Evolutionary conservation across 495 filamentous ascomycete species (phyloP).

Genomic region (Penicillium daleae): DNA sequence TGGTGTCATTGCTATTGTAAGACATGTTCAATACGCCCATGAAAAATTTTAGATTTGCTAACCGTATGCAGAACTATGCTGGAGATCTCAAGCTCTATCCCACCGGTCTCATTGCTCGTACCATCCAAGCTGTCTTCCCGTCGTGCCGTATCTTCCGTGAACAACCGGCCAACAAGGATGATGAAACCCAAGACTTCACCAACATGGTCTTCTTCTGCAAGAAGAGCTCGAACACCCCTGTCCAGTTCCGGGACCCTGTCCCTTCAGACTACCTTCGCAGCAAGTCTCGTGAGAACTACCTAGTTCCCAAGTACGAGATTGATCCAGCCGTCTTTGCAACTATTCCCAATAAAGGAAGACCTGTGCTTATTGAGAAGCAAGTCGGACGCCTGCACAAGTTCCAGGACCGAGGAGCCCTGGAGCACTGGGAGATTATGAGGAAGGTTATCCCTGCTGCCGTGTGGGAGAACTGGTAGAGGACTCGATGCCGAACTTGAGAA

Average conservation of each 20-base stretch:
- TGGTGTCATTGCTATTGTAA: conserved; percentile 88
- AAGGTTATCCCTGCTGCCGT: conserved; percentile 74
- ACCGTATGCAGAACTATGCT: conserved; percentile 80
- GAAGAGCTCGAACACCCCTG: conserved; percentile 41
- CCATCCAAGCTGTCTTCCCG: conserved; percentile 73
- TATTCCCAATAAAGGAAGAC: conserved; percentile 37
- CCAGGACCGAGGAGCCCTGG: conserved; percentile 73
- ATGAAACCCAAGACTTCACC: conserved; percentile 69
- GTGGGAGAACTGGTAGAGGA: conserved; percentile 84
- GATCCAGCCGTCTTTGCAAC: conserved; percentile 52
- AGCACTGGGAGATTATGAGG: conserved; percentile 93
- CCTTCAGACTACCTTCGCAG: conserved; percentile 73
- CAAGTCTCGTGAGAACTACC: conserved; percentile 64
- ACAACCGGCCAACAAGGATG: conserved; percentile 49
- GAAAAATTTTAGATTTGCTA: not conserved
- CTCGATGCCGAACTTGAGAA: not conserved
- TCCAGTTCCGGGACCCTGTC: conserved; percentile 70
- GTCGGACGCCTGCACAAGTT: conserved; percentile 65
- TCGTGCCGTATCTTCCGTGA: conserved; percentile 86
- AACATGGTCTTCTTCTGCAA: conserved; percentile 80
- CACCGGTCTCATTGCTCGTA: conserved; percentile 70
- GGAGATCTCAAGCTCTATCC: conserved; percentile 79
- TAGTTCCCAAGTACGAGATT: conserved; percentile 77
- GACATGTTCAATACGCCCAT: conserved; percentile 26
- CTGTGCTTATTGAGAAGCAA: conserved; percentile 33